Evolutionary conservation across 2,329 filamentous ascomycete species (phyloP).

Genomic region (Epichloe gansuensis): DNA sequence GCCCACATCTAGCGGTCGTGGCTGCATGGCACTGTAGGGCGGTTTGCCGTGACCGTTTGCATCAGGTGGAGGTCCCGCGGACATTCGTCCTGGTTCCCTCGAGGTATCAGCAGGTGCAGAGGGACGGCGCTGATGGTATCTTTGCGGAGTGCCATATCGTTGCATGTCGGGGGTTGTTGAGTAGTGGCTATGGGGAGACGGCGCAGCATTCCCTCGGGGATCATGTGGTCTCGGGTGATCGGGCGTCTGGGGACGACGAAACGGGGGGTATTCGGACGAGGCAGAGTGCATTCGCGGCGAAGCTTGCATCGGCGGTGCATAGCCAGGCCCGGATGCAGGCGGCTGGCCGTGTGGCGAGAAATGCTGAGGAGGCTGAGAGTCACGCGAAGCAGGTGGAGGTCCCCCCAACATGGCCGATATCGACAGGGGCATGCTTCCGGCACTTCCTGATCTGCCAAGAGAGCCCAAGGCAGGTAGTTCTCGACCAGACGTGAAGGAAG

Average conservation of each 20-base stretch:
- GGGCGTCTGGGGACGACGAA: constrained; percentile 59
- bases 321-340: constrained; percentile 31
- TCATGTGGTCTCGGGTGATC: constrained; percentile 49
- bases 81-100: constrained; percentile 25
- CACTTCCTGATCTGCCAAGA: constrained; percentile 32
- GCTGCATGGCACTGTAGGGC: constrained; percentile 29
- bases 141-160: constrained; percentile 46
- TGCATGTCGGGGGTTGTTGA: constrained; percentile 47
- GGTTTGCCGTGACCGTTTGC: constrained; percentile 39
- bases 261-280: constrained; percentile 47
- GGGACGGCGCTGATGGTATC: constrained; percentile 37
- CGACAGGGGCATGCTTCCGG: constrained; percentile 43
- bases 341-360: constrained; percentile 30
- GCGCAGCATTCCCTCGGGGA: constrained; percentile 30
- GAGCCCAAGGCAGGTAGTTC: constrained; percentile 39
- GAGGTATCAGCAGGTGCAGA: constrained; percentile 33
- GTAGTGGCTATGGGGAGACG: constrained; percentile 37
- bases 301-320: constrained; percentile 36
- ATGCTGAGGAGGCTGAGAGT: constrained; percentile 25
- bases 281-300: constrained; percentile 43
- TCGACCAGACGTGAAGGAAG: constrained; percentile 35
- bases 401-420: constrained; percentile 49
- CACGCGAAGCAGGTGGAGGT: constrained; percentile 30
- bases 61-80: constrained; percentile 30
- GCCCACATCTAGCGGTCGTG: constrained; percentile 34